phyloP scores from a whole-genome alignment of 805 yeast species.

The Yamadazyma olivae region DNA sequence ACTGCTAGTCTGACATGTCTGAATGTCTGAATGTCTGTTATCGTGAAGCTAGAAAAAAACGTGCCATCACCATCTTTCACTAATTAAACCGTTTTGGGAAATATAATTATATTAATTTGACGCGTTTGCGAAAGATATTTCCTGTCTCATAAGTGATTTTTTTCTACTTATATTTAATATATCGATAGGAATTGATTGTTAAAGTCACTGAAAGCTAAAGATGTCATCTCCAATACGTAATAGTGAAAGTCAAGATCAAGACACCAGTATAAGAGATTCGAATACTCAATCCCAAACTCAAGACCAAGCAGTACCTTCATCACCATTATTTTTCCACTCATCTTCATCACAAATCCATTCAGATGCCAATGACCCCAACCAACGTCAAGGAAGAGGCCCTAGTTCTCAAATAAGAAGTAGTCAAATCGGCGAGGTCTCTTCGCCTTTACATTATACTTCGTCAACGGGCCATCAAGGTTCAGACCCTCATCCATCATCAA shows the following conservation, averaged over 20 bases:
- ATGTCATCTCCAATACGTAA: conserved; percentile 39
- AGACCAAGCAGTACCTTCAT: conserved; percentile 46
- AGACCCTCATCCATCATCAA: conserved; percentile 30
- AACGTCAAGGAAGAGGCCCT: conserved; percentile 2
- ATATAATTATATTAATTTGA: no score
- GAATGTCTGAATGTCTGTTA: no score
- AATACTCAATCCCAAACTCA: conserved; percentile 37
- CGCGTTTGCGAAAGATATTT: no score
- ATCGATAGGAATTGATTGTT: no score
- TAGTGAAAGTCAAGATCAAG: conserved; percentile 15
- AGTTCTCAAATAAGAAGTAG: conserved; percentile 11
- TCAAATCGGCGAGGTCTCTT: conserved; percentile 37
- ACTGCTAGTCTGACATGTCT: no score
- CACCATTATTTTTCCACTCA: conserved; percentile 53
- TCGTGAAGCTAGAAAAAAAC: no score
- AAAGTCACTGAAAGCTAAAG: not conserved
- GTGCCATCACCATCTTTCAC: no score
- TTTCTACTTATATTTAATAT: no score
- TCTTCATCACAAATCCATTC: conserved; percentile 43
- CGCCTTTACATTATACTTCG: conserved; percentile 48
- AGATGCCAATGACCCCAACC: conserved; percentile 20
- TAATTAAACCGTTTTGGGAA: no score
- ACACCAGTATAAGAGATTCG: no score
- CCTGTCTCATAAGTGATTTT: no score
- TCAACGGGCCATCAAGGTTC: conserved; percentile 40